Base-by-base conservation (phyloP, 2,329 filamentous ascomycete genomes). In the Penicillium sp. region DNA sequence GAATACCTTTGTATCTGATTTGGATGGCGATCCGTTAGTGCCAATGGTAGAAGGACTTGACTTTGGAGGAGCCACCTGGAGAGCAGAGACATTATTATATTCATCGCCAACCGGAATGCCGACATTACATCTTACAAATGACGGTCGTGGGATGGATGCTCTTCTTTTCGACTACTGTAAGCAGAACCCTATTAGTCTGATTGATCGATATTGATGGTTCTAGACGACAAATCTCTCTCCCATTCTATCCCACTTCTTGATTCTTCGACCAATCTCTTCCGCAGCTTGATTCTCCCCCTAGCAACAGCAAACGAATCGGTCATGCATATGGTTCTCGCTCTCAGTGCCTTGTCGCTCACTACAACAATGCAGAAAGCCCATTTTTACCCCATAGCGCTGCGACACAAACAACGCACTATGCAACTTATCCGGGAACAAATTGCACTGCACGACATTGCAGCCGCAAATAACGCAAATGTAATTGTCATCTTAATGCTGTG, bases 331-430 rank as follows among this genome's bases (percentile, higher is more conserved):
- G 48, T 60, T 3, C 48, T 60, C 9, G 58, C 58, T 46, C 45
- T 58, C 5, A 57, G 58, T 24, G 58, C 58, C 14, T 40, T 60
- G 20, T 50, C 58, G 18, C 46, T 60, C 11, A 43, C 43, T 12
- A 48, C 58, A 45, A 47, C 33, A 53, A 55, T 20, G 45, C 50
- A 51, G 20, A 46, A 58, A 16, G 9, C 47, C 1, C 40, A 56
- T 5, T 50, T 52, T 12, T 60, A 58, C 20, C 23, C 52, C 12
- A 28, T 43, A 5, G 58, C 58, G 24, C 40, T 60, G 33, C 58
- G 58, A 18, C 58, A 60, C 20, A 60, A 60, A 28, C 58, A 60
- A 52, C 58, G 58, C n/a, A 49, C 40, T 16, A 56, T 60, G 52
- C 58, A 47, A 11, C 45, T 60, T 5, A 53, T 60, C n/a, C 58